A percentile compares a stretch with the other conserved stretches of the same genome.
Evolutionary conservation across 305 asterid genomes (phyloP).

Genomic region (Fraxinus velutina): DNA sequence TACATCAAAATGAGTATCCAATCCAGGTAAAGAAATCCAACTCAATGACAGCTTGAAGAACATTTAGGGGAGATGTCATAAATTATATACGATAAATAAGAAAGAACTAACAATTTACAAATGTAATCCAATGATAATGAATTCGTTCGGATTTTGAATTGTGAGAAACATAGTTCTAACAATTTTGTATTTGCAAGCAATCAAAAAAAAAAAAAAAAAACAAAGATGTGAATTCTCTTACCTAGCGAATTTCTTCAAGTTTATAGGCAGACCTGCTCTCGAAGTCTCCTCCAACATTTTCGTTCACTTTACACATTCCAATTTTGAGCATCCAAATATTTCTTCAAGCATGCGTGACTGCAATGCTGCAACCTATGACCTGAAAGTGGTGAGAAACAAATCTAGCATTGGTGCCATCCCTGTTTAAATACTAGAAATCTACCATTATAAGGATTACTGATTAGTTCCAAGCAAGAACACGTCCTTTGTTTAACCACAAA

Average conservation of each 20-base stretch:
- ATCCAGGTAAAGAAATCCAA: too few species aligned
- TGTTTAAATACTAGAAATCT: too few species aligned
- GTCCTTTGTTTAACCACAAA: too few species aligned
- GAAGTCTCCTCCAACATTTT: too few species aligned
- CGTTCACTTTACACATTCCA: too few species aligned
- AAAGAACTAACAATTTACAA: not conserved
- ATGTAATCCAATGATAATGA: not conserved
- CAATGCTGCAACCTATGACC: constrained; percentile 62
- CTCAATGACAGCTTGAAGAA: not conserved
- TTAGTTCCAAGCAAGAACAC: too few species aligned
- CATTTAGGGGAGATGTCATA: not conserved
- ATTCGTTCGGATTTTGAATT: not conserved
- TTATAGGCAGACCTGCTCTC: constrained; percentile 46
- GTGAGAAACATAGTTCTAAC: not conserved
- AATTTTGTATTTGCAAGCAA: not conserved
- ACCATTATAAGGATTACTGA: too few species aligned
- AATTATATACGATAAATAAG: not conserved
- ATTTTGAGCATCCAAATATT: constrained; percentile 80
- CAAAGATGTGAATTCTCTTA: constrained; percentile 22
- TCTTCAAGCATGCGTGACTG: constrained; percentile 70
- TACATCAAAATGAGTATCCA: too few species aligned
- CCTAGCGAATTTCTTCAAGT: constrained; percentile 98
- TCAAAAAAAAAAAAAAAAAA: not conserved
- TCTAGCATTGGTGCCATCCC: too few species aligned
- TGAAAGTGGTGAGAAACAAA: constrained; percentile 37